A percentile compares a stretch with the other conserved stretches of the same genome.
These are phyloP conservation scores for Lomentospora prolificans DNA, from an alignment of 2,329 filamentous ascomycete species.

Conservation along the genomic window DNA sequence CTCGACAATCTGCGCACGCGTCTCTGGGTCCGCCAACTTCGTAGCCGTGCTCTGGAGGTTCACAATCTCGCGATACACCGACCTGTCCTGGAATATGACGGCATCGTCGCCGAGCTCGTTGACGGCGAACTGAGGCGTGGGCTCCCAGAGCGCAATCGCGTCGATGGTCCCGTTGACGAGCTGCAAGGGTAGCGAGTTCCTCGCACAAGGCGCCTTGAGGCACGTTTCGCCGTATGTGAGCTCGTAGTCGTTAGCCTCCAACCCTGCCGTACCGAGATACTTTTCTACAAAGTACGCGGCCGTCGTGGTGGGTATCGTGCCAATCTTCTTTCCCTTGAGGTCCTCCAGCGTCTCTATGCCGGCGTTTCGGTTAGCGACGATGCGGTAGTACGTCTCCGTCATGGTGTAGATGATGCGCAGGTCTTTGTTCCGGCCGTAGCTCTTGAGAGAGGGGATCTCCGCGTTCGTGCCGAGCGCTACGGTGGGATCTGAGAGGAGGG, in stretches of 20 bases:
- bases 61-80: conserved; percentile 10
- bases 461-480: conserved; percentile 11
- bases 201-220: conserved; percentile 4
- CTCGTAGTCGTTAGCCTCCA: conserved; percentile 6
- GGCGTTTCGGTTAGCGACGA: conserved; percentile 7
- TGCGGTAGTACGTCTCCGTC: conserved; percentile 10
- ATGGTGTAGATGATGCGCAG: conserved; percentile 12
- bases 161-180: conserved; percentile 8
- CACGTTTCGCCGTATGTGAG: conserved; percentile 7
- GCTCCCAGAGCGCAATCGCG: conserved; percentile 11
- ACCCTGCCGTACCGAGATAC: conserved; percentile 7
- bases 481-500: not conserved
- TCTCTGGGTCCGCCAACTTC: conserved; percentile 8
- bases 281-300: conserved; percentile 11
- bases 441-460: conserved; percentile 10
- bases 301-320: conserved; percentile 9
- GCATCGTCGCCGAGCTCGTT: conserved; percentile 7
- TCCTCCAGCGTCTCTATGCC: conserved; percentile 9
- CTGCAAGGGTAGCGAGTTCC: conserved; percentile 4
- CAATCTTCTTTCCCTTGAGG: conserved; percentile 10
- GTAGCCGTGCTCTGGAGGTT: conserved; percentile 10
- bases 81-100: conserved; percentile 10
- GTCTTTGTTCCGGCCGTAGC: conserved; percentile 3
- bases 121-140: conserved; percentile 7
- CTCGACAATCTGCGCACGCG: conserved; percentile 8